Evolutionary conservation across 2,329 filamentous ascomycete genomes (phyloP).

Genomic region (Onygenales sp.): DNA sequence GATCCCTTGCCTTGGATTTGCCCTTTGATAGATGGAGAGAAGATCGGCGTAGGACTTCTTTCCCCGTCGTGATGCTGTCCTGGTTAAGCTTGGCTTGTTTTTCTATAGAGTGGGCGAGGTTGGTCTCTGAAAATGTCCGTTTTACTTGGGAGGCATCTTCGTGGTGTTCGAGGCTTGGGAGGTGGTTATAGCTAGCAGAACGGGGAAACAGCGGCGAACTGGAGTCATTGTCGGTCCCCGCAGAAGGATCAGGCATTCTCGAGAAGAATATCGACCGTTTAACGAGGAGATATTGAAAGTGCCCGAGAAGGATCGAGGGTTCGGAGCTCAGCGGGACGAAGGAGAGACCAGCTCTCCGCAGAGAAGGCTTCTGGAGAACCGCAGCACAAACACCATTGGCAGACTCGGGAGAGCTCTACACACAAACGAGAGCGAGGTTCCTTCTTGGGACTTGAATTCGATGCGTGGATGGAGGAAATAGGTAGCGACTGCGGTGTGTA

Average conservation of each 20-base stretch:
- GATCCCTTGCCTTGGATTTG: slow-evolving; percentile 19
- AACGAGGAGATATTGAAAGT: slow-evolving; percentile 2
- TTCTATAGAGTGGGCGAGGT: slow-evolving; percentile 31
- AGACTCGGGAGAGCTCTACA: not conserved
- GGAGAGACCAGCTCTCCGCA: slow-evolving; percentile 36
- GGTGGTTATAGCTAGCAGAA: slow-evolving; percentile 49
- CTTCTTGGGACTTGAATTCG: not conserved
- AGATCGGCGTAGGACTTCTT: slow-evolving; percentile 33
- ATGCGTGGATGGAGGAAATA: not conserved
- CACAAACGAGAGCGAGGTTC: not conserved
- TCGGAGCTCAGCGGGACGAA: slow-evolving; percentile 22
- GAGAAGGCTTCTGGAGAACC: slow-evolving; percentile 15
- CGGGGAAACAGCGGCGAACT: slow-evolving; percentile 32
- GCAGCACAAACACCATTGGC: slow-evolving; percentile 2
- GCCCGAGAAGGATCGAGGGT: slow-evolving; percentile 6
- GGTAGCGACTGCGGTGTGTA: not conserved
- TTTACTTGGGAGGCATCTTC: slow-evolving; percentile 31
- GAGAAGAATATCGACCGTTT: slow-evolving; percentile 1
- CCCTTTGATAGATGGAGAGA: slow-evolving; percentile 27
- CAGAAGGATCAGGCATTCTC: slow-evolving; percentile 26
- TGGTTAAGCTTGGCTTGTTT: slow-evolving; percentile 20
- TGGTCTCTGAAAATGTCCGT: slow-evolving; percentile 41
- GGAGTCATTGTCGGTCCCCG: slow-evolving; percentile 15
- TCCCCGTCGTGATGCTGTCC: slow-evolving; percentile 29
- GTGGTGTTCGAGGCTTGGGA: slow-evolving; percentile 34